Evolutionary conservation across 306 rosid species (phyloP), one percentile per base, ranked within the genome.

Genomic region (Sechiopsis laciniata): DNA sequence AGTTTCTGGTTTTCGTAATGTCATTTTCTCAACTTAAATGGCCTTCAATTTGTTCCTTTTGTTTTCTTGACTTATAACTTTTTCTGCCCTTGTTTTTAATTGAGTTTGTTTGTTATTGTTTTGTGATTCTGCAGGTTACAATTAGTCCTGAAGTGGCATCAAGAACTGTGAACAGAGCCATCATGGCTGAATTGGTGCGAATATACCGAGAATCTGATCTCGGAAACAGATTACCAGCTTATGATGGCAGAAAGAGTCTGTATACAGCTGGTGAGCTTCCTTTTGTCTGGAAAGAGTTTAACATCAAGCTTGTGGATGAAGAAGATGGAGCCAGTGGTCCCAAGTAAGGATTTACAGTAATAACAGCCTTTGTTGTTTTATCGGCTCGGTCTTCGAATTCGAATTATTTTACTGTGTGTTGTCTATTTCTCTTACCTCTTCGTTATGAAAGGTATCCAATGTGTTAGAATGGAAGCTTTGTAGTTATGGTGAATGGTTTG

Each of bases 241-340:
- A 91, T 83, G 99, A 94, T 82, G 99, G 99, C 77, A 83, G 99
- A 74, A 91, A 87, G 88, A 88, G 92, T 77, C 83, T 94, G 77
- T 94, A 94, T 88, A 94, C 99, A 35, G 99, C 99, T 76, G 99
- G 99, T 69, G 88, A 85, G 82, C 92, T 93, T 74, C 99, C 99
- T 75, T 94, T 94, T 85, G 79, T 83, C 10, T 84, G 88, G 89
- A 91, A 86, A 84, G 99, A 89, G 87, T 91, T 94, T 78, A 84
- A 82, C 64, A 81, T 94, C 79, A 91, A 84, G 82, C 91, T 94
- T 66, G 60, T 85, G 40, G 92, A 91, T 61, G 96, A 88, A 67
- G 96, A 85, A 6, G 95, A 83, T 73, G 87, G 88, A 77, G 78
- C 78, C 40, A 84, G 82, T 77, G 96, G 85, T 76, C 90, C 87